These are phyloP conservation scores for Solanum hybrid DNA, from an alignment of 305 asterid genomes.

Conservation along the genomic window DNA sequence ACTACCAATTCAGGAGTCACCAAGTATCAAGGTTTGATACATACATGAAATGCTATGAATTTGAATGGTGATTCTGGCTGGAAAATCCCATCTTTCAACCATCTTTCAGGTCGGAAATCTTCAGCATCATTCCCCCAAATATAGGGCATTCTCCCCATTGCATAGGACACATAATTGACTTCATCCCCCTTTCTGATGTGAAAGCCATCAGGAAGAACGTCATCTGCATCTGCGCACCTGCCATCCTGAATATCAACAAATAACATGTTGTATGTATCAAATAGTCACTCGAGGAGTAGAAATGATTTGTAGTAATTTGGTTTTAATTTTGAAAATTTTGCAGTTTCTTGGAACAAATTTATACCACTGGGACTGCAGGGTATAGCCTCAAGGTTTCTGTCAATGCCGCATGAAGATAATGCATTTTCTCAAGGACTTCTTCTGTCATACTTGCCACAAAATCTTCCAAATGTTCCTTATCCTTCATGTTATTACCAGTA, in stretches of 20 bases:
- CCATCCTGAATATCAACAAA: conserved; percentile 42
- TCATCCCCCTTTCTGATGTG: conserved; percentile 53
- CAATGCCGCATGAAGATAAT: conserved; percentile 55
- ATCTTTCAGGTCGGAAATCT: conserved; percentile 62
- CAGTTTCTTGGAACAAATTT: not conserved
- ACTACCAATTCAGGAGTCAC: not conserved
- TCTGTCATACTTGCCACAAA: conserved; percentile 40
- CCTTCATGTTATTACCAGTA: not conserved
- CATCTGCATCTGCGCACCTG: conserved; percentile 43
- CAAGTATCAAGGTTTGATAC: not conserved
- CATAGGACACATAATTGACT: conserved; percentile 46
- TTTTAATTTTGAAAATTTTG: not conserved
- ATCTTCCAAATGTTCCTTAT: conserved; percentile 10
- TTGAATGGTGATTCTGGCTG: conserved; percentile 65
- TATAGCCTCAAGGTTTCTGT: conserved; percentile 60
- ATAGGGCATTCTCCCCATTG: conserved; percentile 67
- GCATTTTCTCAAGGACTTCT: conserved; percentile 49
- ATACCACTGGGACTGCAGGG: conserved; percentile 70
- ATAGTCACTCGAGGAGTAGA: not conserved
- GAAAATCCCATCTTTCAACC: conserved; percentile 54
- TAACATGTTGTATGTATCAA: not conserved
- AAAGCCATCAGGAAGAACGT: conserved; percentile 42
- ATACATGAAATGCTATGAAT: conserved; percentile 59
- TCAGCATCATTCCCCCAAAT: conserved; percentile 74
- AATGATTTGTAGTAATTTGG: not conserved